Evolutionary conservation across 148 eudicot genomes (phyloP), one percentile per base, ranked within the genome.

Genomic region (Hydrangea macrophylla): DNA sequence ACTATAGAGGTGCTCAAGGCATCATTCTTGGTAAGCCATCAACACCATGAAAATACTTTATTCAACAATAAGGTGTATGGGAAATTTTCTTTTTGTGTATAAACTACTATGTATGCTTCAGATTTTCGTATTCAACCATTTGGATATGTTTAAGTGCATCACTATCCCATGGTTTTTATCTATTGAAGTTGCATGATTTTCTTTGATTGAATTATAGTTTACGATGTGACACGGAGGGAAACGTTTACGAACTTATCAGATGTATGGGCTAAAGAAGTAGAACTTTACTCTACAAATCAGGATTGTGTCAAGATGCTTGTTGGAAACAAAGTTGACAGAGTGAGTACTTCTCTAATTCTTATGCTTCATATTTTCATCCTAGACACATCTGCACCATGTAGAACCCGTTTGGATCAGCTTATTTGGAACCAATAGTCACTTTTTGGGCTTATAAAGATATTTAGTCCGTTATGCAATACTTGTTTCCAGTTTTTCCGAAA

Each of bases 301-400:
- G 92, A 94, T 59, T 90, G 96, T 67, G 77, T 94, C 68, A 94
- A 90, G 92, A 90, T 94, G 96, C 98, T 94, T 53, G 95, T 94
- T 32, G 98, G 96, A 55, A 94, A 94, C 75, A 94, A 94, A 88
- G 97, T 94, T 62, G 98, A 94, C 59, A 83, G 72, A 82, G 98
- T 90, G 71, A 80, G 85, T 78, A 50, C 63, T 78, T 40, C 51
- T 55, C 37, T 76, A 15, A 1, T 48, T 17, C 6, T 39, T 17
- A 4, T 54, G 32, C 60, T 67, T 54, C 48, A 67, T 33, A 54
- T 13, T 12, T 23, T 53, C 15, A 45, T 33, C 5, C 50, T 33
- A 5, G 11, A n/a, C n/a, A 54, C 30, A n/a, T n/a, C n/a, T n/a
- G n/a, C n/a, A n/a, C n/a, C n/a, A n/a, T n/a, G n/a, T n/a, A n/a